Percentiles rank a stretch among this genome's conserved stretches.
Conservation (phyloP, 164 flowering plant species). For the Dillenia turbinata region DNA sequence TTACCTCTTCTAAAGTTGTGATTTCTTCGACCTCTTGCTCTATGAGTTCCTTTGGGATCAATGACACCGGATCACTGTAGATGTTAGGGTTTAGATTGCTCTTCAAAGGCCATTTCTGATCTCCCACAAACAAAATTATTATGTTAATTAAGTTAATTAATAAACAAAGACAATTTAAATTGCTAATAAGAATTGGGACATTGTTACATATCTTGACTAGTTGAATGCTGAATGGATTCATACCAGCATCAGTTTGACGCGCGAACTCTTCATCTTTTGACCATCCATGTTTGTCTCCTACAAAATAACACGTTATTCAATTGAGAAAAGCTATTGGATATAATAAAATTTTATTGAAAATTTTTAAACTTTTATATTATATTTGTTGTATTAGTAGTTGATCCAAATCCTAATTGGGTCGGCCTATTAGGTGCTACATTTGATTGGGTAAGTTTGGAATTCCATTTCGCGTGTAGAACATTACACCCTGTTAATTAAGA, state of each 20-base stretch:
- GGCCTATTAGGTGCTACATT: no score
- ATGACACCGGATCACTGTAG: conserved; percentile 35
- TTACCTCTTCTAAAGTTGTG: conserved; percentile 31
- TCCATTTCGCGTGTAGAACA: no score
- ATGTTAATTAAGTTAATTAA: background rate
- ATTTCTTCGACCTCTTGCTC: conserved; percentile 27
- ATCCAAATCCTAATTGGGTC: no score
- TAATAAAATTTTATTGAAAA: no score
- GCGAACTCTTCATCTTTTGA: conserved; percentile 41
- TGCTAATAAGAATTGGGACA: background rate
- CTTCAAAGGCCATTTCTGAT: conserved; percentile 39
- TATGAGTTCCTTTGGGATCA: conserved; percentile 26
- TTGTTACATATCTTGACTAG: conserved; percentile 37
- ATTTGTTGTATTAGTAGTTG: no score
- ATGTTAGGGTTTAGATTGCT: conserved; percentile 33
- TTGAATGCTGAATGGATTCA: conserved; percentile 40
- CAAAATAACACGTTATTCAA: background rate
- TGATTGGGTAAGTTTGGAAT: no score
- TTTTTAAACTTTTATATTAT: background rate
- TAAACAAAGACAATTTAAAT: background rate
- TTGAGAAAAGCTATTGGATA: no score
- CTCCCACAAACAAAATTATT: background rate
- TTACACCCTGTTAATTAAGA: no score
- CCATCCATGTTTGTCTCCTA: conserved; percentile 52
- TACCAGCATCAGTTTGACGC: conserved; percentile 50